Evolutionary conservation across 768 basidiomycete genomes (phyloP), one percentile per base, ranked within the genome.

Genomic region (Xerocomellus dryophilus): DNA sequence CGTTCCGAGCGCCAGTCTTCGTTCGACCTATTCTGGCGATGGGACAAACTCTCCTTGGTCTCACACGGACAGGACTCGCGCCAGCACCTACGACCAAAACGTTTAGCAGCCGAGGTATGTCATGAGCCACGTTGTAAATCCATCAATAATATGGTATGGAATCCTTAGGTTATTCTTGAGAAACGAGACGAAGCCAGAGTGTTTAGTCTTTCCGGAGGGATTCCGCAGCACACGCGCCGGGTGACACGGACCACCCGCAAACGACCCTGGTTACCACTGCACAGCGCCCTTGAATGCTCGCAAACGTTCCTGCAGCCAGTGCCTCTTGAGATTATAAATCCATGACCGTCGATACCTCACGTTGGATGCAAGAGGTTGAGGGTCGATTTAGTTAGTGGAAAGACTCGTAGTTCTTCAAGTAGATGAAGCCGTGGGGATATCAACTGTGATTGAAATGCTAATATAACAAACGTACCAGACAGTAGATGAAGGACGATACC

Each of bases 1-100:
- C 53, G 39, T 39, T 65, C 67, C 9, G 66, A 71, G 56, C 64
- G 74, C 44, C 63, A 50, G 50, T 56, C 53, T 20, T 74, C 66
- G n/a, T 63, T 63, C 23, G 77, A 78, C 56, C 61, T 76, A 35
- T 71, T 61, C 56, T 78, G 76, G 77, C 61, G 58, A 41, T 66
- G 59, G 47, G 64, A 55, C 36, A 62, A 36, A 14, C 65, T 76
- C 51, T 69, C 71, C 29, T 65, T 65, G 8, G 51, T 59, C 29
- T 41, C 51, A 43, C 40, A 47, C 17, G 18, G 47, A 29, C 42
- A 35, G 21, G 15, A 29, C 4, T 34, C 27, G 49, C 34, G 10
- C 41, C 43, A 53, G 20, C 34, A 23, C 27, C n/a, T 29, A 35
- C 35, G n/a, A 27, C 32, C 43, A 31, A 50, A 47, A 45, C 32